These are phyloP conservation scores for Saturnispora dispora DNA, from an alignment of 805 yeast genomes.

Conservation along the genomic window DNA sequence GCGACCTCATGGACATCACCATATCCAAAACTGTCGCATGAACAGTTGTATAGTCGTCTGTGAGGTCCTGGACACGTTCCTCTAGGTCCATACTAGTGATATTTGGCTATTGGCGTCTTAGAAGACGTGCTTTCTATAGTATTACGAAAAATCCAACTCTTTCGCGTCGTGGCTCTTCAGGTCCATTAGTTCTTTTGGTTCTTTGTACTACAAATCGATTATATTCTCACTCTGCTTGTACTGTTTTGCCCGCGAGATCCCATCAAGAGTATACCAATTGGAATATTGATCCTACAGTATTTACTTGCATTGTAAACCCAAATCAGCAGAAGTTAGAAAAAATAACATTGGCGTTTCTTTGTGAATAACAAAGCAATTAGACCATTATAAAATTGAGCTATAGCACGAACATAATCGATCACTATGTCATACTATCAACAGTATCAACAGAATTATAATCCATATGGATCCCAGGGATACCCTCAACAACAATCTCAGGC, in stretches of 20 bases:
- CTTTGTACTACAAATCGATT: background rate
- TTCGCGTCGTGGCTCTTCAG: background rate
- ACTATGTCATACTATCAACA: constrained; percentile 31
- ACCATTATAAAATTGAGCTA: background rate
- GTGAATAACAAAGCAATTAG: background rate
- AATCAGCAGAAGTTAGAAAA: background rate
- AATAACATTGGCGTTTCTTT: background rate
- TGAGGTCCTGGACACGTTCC: background rate
- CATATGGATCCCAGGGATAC: constrained; percentile 6
- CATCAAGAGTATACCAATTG: background rate
- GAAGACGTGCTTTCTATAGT: background rate
- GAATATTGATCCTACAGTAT: background rate
- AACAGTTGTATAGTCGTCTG: constrained; percentile 2
- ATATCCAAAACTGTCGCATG: constrained; percentile 15
- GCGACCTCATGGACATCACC: constrained; percentile 11
- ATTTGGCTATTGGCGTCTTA: background rate
- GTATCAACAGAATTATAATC: constrained; percentile 13
- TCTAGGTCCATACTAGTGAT: constrained; percentile 1
- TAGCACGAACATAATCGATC: background rate
- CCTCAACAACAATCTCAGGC: constrained; percentile 7
- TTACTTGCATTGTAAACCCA: background rate
- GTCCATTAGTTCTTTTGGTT: background rate
- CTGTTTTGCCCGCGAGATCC: background rate
- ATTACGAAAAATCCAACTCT: background rate
- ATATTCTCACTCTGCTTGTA: background rate